These are phyloP conservation scores for Rhodocollybia butyracea DNA, from an alignment of 768 basidiomycete species.

Conservation along the genomic window DNA sequence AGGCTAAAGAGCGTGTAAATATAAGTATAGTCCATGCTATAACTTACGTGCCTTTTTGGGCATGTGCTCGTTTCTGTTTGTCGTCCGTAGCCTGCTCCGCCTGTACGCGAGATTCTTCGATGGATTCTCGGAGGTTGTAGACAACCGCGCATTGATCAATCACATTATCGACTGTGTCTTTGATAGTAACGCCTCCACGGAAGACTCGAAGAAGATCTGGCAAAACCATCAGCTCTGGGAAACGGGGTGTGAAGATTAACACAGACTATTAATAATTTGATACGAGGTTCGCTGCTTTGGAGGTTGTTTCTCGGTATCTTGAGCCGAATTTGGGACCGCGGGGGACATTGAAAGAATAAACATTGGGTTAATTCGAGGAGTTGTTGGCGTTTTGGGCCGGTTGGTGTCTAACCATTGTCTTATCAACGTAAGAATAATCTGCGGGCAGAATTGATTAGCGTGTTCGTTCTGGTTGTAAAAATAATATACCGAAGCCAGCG, in stretches of 20 bases:
- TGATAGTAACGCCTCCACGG: slow-evolving; percentile 82
- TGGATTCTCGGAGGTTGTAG: slow-evolving; percentile 82
- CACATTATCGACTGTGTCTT: slow-evolving; percentile 80
- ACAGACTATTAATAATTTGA: slow-evolving; percentile 84
- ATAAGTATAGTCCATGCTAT: not conserved
- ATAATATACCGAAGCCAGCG: slow-evolving; percentile 68
- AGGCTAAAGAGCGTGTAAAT: slow-evolving; percentile 41
- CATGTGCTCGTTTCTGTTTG: slow-evolving; percentile 58
- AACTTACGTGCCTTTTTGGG: slow-evolving; percentile 60
- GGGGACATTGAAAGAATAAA: slow-evolving; percentile 44
- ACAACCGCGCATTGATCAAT: slow-evolving; percentile 84
- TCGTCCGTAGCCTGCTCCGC: slow-evolving; percentile 80
- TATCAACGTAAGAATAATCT: slow-evolving; percentile 82
- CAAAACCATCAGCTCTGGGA: slow-evolving; percentile 10
- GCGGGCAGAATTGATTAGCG: not conserved
- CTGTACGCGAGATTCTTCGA: slow-evolving; percentile 74
- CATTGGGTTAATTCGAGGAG: slow-evolving; percentile 25
- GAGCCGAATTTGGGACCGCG: slow-evolving; percentile 29
- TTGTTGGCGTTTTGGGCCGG: slow-evolving; percentile 29
- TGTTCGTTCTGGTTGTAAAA: not conserved
- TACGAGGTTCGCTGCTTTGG: slow-evolving; percentile 56
- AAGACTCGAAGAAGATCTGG: slow-evolving; percentile 82
- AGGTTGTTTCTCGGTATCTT: not conserved
- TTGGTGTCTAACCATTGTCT: slow-evolving; percentile 72
- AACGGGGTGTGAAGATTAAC: not conserved